Base-by-base conservation (phyloP, 192 early-diverging fungal genomes). In the Gryganskiella cystojenkinii region DNA sequence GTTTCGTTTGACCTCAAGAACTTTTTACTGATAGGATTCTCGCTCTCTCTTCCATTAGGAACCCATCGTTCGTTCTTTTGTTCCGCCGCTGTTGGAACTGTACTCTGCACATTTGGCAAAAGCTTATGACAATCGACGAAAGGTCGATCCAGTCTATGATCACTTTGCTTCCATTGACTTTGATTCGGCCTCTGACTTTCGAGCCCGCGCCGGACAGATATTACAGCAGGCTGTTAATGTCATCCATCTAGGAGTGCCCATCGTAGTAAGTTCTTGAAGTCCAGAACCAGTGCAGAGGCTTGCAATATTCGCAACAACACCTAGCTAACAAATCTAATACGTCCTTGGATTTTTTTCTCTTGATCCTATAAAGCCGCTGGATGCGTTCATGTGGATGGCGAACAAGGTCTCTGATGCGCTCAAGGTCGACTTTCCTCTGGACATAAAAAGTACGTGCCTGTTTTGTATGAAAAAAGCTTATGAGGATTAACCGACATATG, bases 181-280 rank as follows among this genome's bases (percentile, higher is more conserved):
- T 49, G 74, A 78, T 22, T 69, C 74, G 2, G 20, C 37, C 0
- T 27, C 66, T 0, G 74, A 78, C 19, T 78, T 78, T 22, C 54
- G 60, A 1, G 47, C 37, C 7, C 42, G 54, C 35, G 65, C 67
- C 19, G 31, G 30, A 6, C 53, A 59, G 19, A 58, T 47, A 0
- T 78, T 78, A 46, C 60, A 61, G 33, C 68, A 67, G 20, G 74
- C 74, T n/a, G 66, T 69, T 4, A 66, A 78, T 78, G 74, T 78
- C 30, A 78, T 78, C 17, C 66, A 64, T 37, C 49, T 59, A 3
- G 66, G 65, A n/a, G 74, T 78, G 1, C 74, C 67, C 2, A 50
- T 78, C n/a, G 49, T 78, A 15, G 70, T 71, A 42, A 30, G 55
- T 31, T 20, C n/a, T n/a, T n/a, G n/a, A n/a, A n/a, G n/a, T n/a